Conservation (phyloP, 1,284 basidiomycete genomes). For the Leucoagaricus sp. region DNA sequence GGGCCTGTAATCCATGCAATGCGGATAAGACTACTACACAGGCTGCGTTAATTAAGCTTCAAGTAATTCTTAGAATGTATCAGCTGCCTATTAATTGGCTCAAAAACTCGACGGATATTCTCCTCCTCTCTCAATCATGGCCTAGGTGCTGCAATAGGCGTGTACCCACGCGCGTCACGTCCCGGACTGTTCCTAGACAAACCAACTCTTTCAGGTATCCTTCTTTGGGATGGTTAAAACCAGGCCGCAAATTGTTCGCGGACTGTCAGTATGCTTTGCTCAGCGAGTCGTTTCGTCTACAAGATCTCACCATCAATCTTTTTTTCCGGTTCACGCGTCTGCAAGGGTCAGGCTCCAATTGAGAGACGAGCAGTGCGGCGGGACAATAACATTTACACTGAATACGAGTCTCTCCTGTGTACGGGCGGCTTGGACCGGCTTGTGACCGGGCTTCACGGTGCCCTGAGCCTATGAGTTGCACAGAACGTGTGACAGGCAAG, state of each 20-base stretch:
- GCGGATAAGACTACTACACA: constrained; percentile 2
- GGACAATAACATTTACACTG: too few species aligned
- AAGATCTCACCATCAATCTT: background rate
- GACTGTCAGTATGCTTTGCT: background rate
- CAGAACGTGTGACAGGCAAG: too few species aligned
- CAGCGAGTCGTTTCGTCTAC: background rate
- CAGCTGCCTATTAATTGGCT: background rate
- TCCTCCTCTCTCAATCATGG: background rate
- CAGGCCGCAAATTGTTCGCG: background rate
- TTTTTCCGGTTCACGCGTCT: background rate
- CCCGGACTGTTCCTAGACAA: background rate
- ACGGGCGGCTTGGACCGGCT: too few species aligned
- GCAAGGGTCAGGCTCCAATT: too few species aligned
- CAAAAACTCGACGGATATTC: background rate
- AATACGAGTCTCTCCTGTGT: too few species aligned
- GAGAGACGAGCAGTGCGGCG: too few species aligned
- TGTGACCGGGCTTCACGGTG: too few species aligned
- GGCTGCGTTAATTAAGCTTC: constrained; percentile 3
- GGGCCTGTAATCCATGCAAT: constrained; percentile 1
- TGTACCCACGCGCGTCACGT: constrained; percentile 9
- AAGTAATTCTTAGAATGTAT: background rate
- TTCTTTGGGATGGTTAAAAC: constrained; percentile 12
- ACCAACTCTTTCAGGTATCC: constrained; percentile 8
- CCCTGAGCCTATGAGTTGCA: too few species aligned
- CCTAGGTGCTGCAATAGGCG: background rate